Percentiles rank a stretch among this genome's conserved stretches.
These are phyloP conservation scores for Brassica nigra DNA, from an alignment of 345 rosid genomes.

Conservation along the genomic window DNA sequence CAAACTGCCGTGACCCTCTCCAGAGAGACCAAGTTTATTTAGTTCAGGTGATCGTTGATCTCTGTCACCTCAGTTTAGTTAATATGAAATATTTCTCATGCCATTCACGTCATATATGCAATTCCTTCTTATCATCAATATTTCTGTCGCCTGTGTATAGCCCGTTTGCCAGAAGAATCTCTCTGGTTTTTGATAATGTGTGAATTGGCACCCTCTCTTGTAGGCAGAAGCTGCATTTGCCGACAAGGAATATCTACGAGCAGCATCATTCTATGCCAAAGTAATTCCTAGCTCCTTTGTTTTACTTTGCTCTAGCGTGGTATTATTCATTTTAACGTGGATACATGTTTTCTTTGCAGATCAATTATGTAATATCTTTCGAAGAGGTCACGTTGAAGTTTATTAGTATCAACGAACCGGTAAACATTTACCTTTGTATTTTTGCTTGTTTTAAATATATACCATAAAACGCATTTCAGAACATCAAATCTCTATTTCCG, in stretches of 20 bases:
- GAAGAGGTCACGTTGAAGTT: constrained; percentile 97
- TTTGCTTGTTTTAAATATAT: constrained; percentile 9
- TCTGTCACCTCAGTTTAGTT: not conserved
- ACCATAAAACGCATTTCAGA: not conserved
- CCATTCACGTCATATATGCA: constrained; percentile 11
- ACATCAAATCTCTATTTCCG: constrained; percentile 1
- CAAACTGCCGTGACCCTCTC: constrained; percentile 81
- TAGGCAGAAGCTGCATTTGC: constrained; percentile 95
- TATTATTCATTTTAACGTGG: constrained; percentile 29
- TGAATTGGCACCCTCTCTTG: constrained; percentile 46
- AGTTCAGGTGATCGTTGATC: constrained; percentile 68
- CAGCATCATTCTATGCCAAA: constrained; percentile 96
- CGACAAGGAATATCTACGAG: constrained; percentile 83
- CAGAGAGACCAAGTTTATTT: constrained; percentile 98
- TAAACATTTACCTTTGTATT: constrained; percentile 32
- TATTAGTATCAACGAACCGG: constrained; percentile 83
- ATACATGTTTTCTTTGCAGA: constrained; percentile 54
- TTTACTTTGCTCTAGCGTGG: constrained; percentile 18
- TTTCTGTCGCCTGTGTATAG: constrained; percentile 13
- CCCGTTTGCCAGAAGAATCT: constrained; percentile 17
- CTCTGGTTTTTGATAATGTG: constrained; percentile 25
- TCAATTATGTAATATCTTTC: constrained; percentile 80
- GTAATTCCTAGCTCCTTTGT: constrained; percentile 47
- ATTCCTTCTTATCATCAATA: not conserved
- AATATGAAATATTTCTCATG: constrained; percentile 12